phyloP scores from a whole-genome alignment of 768 basidiomycete species.

The Glaciozyma antarctica region DNA sequence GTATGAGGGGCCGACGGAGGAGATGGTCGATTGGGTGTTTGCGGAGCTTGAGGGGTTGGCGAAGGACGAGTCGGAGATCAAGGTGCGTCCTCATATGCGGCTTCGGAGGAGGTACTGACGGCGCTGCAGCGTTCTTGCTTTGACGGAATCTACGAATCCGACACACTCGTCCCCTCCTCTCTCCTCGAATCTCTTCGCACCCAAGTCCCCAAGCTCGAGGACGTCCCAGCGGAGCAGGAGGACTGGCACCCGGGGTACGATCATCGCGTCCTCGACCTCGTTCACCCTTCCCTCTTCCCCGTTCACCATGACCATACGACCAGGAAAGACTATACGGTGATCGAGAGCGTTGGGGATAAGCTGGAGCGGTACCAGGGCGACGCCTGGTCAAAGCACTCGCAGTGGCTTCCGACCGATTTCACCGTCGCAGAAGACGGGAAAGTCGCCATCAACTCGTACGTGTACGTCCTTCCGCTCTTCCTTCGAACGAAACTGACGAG shows the following conservation, averaged over 20 bases:
- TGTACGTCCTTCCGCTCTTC: too few relatives aligned
- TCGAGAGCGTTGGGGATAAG: background rate
- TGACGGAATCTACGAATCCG: conserved; percentile 36
- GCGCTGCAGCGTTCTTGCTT: conserved; percentile 28
- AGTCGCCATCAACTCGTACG: too few relatives aligned
- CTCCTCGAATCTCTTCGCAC: conserved; percentile 21
- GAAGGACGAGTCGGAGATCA: background rate
- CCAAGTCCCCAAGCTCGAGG: conserved; percentile 37
- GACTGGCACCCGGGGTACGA: conserved; percentile 49
- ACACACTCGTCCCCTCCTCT: conserved; percentile 37
- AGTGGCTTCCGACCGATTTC: conserved; percentile 26
- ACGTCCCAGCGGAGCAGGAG: conserved; percentile 39
- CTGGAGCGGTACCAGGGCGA: background rate
- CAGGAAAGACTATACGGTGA: background rate
- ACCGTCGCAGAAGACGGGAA: conserved; percentile 5
- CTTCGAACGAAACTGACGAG: background rate
- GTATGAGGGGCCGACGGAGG: background rate
- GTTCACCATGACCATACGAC: conserved; percentile 39
- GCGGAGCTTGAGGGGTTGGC: conserved; percentile 2
- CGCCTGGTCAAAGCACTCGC: background rate
- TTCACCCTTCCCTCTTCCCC: conserved; percentile 45
- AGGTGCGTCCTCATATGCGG: background rate
- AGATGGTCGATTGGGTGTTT: conserved; percentile 6
- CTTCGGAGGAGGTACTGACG: background rate
- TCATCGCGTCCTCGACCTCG: conserved; percentile 45